Evolutionary conservation across 2,329 filamentous ascomycete species (phyloP), one percentile per base, ranked within the genome.

Genomic region (Colletotrichum sp.): DNA sequence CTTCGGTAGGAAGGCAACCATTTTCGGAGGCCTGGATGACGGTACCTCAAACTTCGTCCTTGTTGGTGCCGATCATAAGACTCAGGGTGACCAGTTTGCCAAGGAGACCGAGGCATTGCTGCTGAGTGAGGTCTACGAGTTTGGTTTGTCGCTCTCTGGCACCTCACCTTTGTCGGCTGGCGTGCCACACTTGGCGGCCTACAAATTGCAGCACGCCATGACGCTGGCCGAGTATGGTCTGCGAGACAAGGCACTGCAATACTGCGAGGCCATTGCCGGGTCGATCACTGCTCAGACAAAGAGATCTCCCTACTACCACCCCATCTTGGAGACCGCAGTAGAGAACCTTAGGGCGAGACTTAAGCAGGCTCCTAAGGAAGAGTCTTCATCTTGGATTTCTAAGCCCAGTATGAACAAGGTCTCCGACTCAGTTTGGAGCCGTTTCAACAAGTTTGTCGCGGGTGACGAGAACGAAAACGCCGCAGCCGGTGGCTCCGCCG

Each of bases 391-490:
- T 3, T 98, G 96, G 95, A 97, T 99, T 68, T 94, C 95, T 2
- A 98, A 97, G 84, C 96, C 96, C 8, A 98, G 93, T 84, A 98
- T 99, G 91, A 96, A 98, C 84, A 98, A 98, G 85, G 95, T 99
- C 1, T 97, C 96, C 3, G 96, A 94, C 77, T 95, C 94, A 39
- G 92, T 99, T 82, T 96, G 95, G 91, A 96, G 93, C 78, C 95
- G 94, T 75, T 98, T 99, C 86, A 99, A 96, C 86, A 98, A 96
- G 81, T 99, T 99, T 82, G 96, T 99, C 76, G 93, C 95, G 68
- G 98, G 97, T 16, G 96, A 98, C 76, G 96, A 99, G 71, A 92
- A 91, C 68, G 94, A 95, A 68, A 88, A 89, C 39, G 88, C 88
- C 12, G 92, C 90, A 1, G 89, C 89, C 70, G 91, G 88, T 10